Evolutionary conservation across 345 rosid species (phyloP), one percentile per base, ranked within the genome.

Genomic region (Dimocarpus longan): DNA sequence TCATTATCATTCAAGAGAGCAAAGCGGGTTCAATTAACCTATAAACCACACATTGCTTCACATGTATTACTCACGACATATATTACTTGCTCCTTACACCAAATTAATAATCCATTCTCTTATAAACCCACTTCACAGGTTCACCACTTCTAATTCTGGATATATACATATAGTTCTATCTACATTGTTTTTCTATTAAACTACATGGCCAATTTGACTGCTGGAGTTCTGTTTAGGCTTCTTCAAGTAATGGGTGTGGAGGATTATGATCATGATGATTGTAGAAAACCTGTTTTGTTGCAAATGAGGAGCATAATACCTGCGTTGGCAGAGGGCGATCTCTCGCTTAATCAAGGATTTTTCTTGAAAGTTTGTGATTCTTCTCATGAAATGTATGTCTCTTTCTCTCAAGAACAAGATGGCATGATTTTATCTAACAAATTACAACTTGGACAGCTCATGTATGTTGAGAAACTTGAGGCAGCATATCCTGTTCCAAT

Each of bases 331-430:
- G 85, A 88, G 39, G 91, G 88, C 26, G 91, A 91, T 63, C 89
- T 92, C 74, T 94, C 92, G 94, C 95, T 92, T 24, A 90, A 89
- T 80, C 85, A 83, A 79, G 97, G 98, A 13, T 92, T 94, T 78
- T 88, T 88, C 82, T 75, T 90, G 46, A 85, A 90, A 83, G 87
- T 92, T 70, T 84, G 92, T 0, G 95, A 93, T 82, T 82, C 86
- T 50, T 84, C 93, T 6, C 95, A 92, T 79, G 85, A 89, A 15
- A 80, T 87, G 74, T 90, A 80, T 76, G 91, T 85, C 69, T 91
- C 95, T 37, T 86, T 94, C 83, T 91, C 95, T 1, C 82, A 85
- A 75, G 89, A 89, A 75, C 88, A 90, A 39, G 91, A 90, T 68
- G 91, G 90, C 50, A 88, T 92, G 89, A 82, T 94, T 75, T 82